Percentiles rank a stretch among this genome's conserved stretches.
Conservation (phyloP, 2,329 filamentous ascomycete species). For the Juglanconis juglandina region DNA sequence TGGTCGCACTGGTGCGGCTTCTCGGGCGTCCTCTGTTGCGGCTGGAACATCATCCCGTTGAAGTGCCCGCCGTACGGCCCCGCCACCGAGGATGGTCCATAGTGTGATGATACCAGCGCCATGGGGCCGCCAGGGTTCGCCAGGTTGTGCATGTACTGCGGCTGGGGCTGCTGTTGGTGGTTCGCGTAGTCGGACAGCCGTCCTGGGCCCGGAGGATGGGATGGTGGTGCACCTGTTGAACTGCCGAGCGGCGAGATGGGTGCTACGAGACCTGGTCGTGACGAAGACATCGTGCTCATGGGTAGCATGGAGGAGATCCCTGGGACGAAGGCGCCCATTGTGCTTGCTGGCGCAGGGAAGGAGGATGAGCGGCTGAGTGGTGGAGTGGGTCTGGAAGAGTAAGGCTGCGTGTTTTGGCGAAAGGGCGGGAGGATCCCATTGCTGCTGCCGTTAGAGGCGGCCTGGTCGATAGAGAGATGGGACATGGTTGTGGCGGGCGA, state of each 20-base stretch:
- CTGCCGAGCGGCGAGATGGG: conserved; percentile 17
- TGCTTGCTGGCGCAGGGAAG: conserved; percentile 14
- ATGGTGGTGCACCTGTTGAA: conserved; percentile 7
- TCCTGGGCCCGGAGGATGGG: not conserved
- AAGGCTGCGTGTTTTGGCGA: conserved; percentile 13
- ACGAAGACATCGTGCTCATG: conserved; percentile 12
- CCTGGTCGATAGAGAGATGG: conserved; percentile 18
- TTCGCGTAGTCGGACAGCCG: conserved; percentile 30
- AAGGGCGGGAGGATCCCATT: conserved; percentile 18
- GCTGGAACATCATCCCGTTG: conserved; percentile 41
- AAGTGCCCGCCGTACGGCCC: conserved; percentile 15
- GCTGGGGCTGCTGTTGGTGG: conserved; percentile 24
- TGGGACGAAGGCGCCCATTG: conserved; percentile 16
- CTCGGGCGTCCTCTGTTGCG: conserved; percentile 54
- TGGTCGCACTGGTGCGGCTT: conserved; percentile 92
- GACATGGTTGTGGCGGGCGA: conserved; percentile 19
- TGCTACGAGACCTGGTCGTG: conserved; percentile 46
- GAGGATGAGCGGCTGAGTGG: conserved; percentile 17
- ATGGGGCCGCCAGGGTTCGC: conserved; percentile 70
- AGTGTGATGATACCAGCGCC: conserved; percentile 52
- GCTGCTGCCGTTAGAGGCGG: conserved; percentile 9
- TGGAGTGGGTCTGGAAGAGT: conserved; percentile 16
- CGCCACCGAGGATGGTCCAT: conserved; percentile 30
- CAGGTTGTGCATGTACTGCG: conserved; percentile 64
- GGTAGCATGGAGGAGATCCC: conserved; percentile 19